phyloP scores from a whole-genome alignment of 1,284 basidiomycete species.

The Sanguinoderma infundibulare region DNA sequence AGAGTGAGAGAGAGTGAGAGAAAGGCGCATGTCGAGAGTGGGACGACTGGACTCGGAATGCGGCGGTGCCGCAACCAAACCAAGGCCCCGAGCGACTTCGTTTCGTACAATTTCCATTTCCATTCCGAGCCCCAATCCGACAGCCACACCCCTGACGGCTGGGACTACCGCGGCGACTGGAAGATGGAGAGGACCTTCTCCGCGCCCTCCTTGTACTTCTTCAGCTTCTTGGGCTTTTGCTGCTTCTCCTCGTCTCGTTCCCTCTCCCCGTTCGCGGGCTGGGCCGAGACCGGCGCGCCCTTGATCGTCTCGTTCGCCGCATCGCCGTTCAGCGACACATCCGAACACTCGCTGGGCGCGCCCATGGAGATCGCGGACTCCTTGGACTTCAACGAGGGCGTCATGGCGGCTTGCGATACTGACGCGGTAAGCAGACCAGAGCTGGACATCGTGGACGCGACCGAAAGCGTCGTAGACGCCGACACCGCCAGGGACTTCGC shows the following conservation, averaged over 20 bases:
- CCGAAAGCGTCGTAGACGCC: constrained; percentile 49
- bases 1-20: neutral
- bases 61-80: neutral
- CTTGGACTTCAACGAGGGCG: constrained; percentile 79
- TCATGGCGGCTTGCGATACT: constrained; percentile 51
- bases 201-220: constrained; percentile 82
- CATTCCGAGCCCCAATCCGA: neutral
- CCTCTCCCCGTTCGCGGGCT: constrained; percentile 37
- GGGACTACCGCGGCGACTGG: constrained; percentile 51
- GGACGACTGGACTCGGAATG: neutral
- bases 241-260: constrained; percentile 45
- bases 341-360: constrained; percentile 70
- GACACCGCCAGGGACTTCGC: constrained; percentile 50
- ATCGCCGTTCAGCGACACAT: constrained; percentile 64
- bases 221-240: constrained; percentile 71
- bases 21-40: constrained; percentile 25
- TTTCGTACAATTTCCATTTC: neutral
- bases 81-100: neutral
- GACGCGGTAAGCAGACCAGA: constrained; percentile 60
- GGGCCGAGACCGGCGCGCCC: constrained; percentile 24
- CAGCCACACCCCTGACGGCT: neutral
- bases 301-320: constrained; percentile 27
- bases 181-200: constrained; percentile 83
- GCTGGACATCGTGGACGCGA: constrained; percentile 50
- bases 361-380: constrained; percentile 75